Evolutionary conservation across 352 stramenopile species (phyloP).

Genomic region (Pythium aristosporum): DNA sequence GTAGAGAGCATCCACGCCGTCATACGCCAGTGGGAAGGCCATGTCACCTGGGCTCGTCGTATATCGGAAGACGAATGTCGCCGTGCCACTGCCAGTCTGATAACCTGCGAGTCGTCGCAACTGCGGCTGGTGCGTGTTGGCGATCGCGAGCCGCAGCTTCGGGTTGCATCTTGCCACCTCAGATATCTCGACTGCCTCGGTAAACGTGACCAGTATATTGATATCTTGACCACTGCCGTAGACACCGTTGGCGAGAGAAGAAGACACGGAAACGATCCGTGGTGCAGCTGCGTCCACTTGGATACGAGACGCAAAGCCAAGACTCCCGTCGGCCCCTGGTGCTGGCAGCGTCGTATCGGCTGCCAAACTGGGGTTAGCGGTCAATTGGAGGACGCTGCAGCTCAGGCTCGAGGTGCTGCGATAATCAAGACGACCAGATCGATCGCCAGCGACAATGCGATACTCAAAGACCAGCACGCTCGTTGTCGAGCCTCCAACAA

Average conservation of each 20-base stretch:
- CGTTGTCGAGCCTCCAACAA: constrained; percentile 50
- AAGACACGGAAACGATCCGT: constrained; percentile 48
- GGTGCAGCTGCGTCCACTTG: constrained; percentile 46
- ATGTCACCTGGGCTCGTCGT: constrained; percentile 42
- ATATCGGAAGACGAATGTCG: constrained; percentile 42
- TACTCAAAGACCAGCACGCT: constrained; percentile 57
- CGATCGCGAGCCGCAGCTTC: constrained; percentile 45
- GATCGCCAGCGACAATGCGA: constrained; percentile 45
- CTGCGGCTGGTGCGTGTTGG: constrained; percentile 21
- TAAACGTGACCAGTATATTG: constrained; percentile 55
- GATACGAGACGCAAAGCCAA: constrained; percentile 36
- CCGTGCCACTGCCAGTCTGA: constrained; percentile 36
- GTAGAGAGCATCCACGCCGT: constrained; percentile 51
- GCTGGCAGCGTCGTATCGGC: constrained; percentile 42
- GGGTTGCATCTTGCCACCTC: constrained; percentile 15
- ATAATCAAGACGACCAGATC: constrained; percentile 51
- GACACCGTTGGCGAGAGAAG: constrained; percentile 39
- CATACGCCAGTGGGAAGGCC: constrained; percentile 57
- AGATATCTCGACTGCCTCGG: constrained; percentile 38
- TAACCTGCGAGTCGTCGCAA: constrained; percentile 32
- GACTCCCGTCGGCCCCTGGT: constrained; percentile 43
- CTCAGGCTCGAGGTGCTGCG: constrained; percentile 35
- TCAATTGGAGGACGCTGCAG: constrained; percentile 54
- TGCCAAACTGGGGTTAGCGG: constrained; percentile 36
- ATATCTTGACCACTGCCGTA: constrained; percentile 64